Conservation (phyloP, 257 asterid species). For the Knoxia roxburghii region DNA sequence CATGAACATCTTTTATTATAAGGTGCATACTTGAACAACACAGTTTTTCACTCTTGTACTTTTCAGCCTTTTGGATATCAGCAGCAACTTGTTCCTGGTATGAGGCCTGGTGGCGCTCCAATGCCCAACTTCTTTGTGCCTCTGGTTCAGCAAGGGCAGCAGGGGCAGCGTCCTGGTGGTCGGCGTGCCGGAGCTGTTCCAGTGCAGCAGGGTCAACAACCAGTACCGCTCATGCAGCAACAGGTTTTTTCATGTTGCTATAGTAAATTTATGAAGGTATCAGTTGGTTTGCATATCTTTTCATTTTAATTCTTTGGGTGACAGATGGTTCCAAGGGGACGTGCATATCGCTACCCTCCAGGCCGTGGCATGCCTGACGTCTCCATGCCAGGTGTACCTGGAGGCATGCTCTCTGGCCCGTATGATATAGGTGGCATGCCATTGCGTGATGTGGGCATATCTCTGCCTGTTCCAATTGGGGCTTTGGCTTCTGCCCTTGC, state of each 20-base stretch:
- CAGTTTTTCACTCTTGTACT: neutral
- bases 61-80: slow-evolving; percentile 90
- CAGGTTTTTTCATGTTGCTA: slow-evolving; percentile 33
- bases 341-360: slow-evolving; percentile 70
- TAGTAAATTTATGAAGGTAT: neutral
- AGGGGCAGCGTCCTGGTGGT: slow-evolving; percentile 92
- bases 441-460: slow-evolving; percentile 60
- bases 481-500: slow-evolving; percentile 95
- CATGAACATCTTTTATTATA: neutral
- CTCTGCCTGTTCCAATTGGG: slow-evolving; percentile 73
- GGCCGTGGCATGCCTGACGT: slow-evolving; percentile 74
- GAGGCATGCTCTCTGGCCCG: slow-evolving; percentile 73
- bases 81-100: slow-evolving; percentile 95
- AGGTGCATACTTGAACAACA: neutral
- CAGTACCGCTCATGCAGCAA: slow-evolving; percentile 76
- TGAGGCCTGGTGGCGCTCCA: slow-evolving; percentile 88
- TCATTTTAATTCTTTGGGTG: slow-evolving; percentile 2
- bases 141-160: slow-evolving; percentile 87
- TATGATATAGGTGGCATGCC: slow-evolving; percentile 82
- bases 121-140: slow-evolving; percentile 88
- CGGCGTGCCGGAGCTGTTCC: slow-evolving; percentile 59
- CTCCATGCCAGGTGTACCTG: slow-evolving; percentile 56
- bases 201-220: slow-evolving; percentile 78
- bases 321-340: slow-evolving; percentile 89
- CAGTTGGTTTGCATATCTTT: neutral